phyloP scores from a whole-genome alignment of 1,284 basidiomycete genomes.

The Earliella scabrosa region DNA sequence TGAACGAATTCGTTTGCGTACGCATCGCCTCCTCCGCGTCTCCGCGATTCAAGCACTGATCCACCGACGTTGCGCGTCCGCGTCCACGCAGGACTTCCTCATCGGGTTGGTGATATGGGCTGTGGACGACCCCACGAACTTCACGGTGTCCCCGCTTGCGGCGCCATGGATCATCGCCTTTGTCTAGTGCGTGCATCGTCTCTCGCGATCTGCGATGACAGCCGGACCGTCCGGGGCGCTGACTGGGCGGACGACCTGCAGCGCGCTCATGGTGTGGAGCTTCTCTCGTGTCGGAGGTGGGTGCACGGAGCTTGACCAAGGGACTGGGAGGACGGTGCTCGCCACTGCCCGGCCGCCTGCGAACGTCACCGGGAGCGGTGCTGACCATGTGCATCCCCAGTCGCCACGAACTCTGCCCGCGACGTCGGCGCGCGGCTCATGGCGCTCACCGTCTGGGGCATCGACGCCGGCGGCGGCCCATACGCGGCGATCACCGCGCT shows the following conservation, averaged over 20 bases:
- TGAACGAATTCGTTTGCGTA: slow-evolving; percentile 70
- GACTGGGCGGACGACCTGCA: slow-evolving; percentile 26
- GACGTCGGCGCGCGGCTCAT: slow-evolving; percentile 65
- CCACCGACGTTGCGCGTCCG: slow-evolving; percentile 17
- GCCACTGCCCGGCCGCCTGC: too few relatives aligned
- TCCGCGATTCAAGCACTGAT: not conserved
- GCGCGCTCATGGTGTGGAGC: slow-evolving; percentile 61
- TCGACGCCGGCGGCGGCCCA: slow-evolving; percentile 52
- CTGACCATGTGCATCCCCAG: slow-evolving; percentile 35
- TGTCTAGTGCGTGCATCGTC: slow-evolving; percentile 48
- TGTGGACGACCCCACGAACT: slow-evolving; percentile 63
- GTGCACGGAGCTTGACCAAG: slow-evolving; percentile 25
- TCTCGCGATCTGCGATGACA: not conserved
- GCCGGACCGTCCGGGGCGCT: not conserved
- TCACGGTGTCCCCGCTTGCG: slow-evolving; percentile 52
- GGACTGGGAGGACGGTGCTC: too few relatives aligned
- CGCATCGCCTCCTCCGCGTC: slow-evolving; percentile 24
- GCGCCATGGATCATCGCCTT: slow-evolving; percentile 56
- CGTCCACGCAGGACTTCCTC: slow-evolving; percentile 57
- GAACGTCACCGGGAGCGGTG: too few relatives aligned
- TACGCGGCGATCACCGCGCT: slow-evolving; percentile 69
- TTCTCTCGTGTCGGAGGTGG: slow-evolving; percentile 54
- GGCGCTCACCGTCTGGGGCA: slow-evolving; percentile 62
- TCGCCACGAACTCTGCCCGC: slow-evolving; percentile 68
- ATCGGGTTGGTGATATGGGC: slow-evolving; percentile 62